phyloP scores from a whole-genome alignment of 345 rosid genomes.

The Ceriops tagal region DNA sequence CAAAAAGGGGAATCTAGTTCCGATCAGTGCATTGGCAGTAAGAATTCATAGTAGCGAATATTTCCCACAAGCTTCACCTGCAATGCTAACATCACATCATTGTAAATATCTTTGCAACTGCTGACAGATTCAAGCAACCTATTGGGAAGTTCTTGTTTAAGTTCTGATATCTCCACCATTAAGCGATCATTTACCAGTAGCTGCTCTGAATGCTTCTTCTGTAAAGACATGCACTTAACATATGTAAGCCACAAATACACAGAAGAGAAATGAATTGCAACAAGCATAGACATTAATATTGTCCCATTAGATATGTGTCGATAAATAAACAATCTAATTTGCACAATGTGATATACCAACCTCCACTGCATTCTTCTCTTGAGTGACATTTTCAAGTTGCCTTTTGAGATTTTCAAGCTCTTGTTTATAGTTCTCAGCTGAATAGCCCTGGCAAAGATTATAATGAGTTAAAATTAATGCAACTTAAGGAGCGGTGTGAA shows the following conservation, averaged over 20 bases:
- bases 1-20: too few species aligned
- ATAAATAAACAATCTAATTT: background rate
- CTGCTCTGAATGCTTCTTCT: conserved; percentile 65
- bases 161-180: conserved; percentile 56
- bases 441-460: conserved; percentile 31
- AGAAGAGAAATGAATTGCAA: conserved; percentile 1
- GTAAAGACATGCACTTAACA: conserved; percentile 11
- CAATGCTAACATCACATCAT: conserved; percentile 44
- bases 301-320: background rate
- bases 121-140: conserved; percentile 44
- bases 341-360: conserved; percentile 35
- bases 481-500: background rate
- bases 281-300: background rate
- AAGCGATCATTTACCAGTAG: conserved; percentile 43
- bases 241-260: background rate
- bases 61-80: conserved; percentile 45
- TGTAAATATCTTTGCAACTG: conserved; percentile 47
- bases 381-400: conserved; percentile 47
- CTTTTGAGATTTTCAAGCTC: conserved; percentile 59
- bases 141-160: conserved; percentile 58
- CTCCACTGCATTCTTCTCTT: conserved; percentile 64
- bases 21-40: background rate
- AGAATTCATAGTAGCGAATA: conserved; percentile 2
- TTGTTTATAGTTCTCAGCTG: conserved; percentile 29
- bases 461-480: background rate